phyloP scores from a whole-genome alignment of 1,139 yeast species.

The Entelexis sorbosivorans region DNA sequence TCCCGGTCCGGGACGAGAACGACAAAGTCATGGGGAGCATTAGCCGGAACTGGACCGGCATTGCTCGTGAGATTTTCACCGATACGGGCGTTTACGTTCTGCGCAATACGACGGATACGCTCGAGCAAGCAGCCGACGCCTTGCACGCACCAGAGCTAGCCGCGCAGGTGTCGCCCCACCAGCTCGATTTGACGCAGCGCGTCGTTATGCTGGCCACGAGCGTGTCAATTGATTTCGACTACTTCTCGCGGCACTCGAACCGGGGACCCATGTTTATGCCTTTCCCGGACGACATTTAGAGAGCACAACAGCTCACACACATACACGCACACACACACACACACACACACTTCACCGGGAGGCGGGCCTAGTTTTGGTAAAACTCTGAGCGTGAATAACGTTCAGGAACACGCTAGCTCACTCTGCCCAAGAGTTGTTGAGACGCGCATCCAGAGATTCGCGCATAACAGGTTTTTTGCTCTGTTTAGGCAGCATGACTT shows the following conservation, averaged over 20 bases:
- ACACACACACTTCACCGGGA: too few species aligned
- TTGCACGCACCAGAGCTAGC: constrained; percentile 26
- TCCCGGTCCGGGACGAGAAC: constrained; percentile 55
- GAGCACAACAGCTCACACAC: too few species aligned
- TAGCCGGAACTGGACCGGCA: constrained; percentile 89
- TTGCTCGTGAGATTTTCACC: constrained; percentile 83
- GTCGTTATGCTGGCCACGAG: constrained; percentile 81
- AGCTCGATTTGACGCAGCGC: constrained; percentile 63
- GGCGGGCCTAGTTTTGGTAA: too few species aligned
- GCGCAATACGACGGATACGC: constrained; percentile 16
- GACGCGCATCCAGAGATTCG: too few species aligned
- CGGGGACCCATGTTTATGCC: constrained; percentile 12
- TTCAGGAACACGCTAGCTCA: too few species aligned
- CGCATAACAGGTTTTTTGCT: too few species aligned
- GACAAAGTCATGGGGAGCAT: constrained; percentile 61
- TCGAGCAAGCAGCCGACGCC: constrained; percentile 42
- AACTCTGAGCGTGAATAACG: too few species aligned
- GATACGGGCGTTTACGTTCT: constrained; percentile 88
- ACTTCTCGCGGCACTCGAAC: constrained; percentile 72
- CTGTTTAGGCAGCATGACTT: too few species aligned
- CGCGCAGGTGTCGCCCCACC: constrained; percentile 25
- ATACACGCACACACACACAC: too few species aligned
- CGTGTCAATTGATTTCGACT: constrained; percentile 86
- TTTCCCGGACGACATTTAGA: constrained; percentile 10
- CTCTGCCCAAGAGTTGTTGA: too few species aligned